Evolutionary conservation across 257 asterid genomes (phyloP).

Genomic region (Solanum commersonii): DNA sequence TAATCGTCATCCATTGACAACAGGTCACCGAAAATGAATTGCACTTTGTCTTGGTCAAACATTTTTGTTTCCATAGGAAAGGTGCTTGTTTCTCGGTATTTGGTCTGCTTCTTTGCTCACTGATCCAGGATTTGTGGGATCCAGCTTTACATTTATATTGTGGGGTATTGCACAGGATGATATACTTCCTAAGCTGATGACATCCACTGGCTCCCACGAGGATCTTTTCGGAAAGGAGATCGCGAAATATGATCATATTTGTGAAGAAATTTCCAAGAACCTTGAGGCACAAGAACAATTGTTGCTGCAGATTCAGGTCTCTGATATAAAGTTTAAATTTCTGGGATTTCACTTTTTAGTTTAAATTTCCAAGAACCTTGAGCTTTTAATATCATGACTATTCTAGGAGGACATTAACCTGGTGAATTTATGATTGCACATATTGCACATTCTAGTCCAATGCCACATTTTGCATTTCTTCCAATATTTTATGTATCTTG

Average conservation of each 20-base stretch:
- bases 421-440: neutral
- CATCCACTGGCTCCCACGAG: slow-evolving; percentile 79
- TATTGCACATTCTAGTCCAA: neutral
- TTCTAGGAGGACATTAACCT: neutral
- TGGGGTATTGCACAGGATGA: slow-evolving; percentile 62
- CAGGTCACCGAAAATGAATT: neutral
- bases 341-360: neutral
- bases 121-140: neutral
- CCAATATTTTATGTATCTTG: neutral
- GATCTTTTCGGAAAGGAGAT: slow-evolving; percentile 94
- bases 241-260: slow-evolving; percentile 70
- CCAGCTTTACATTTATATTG: neutral
- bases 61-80: neutral
- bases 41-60: neutral
- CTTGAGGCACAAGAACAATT: slow-evolving; percentile 77
- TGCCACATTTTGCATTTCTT: neutral
- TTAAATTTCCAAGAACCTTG: neutral
- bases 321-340: neutral
- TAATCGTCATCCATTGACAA: neutral
- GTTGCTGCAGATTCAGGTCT: slow-evolving; percentile 88
- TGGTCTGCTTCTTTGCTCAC: neutral
- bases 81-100: neutral
- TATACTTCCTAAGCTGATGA: slow-evolving; percentile 89
- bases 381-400: neutral
- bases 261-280: slow-evolving; percentile 74